Base-by-base conservation (phyloP, 2,329 filamentous ascomycete genomes). In the Penicillium sp. region DNA sequence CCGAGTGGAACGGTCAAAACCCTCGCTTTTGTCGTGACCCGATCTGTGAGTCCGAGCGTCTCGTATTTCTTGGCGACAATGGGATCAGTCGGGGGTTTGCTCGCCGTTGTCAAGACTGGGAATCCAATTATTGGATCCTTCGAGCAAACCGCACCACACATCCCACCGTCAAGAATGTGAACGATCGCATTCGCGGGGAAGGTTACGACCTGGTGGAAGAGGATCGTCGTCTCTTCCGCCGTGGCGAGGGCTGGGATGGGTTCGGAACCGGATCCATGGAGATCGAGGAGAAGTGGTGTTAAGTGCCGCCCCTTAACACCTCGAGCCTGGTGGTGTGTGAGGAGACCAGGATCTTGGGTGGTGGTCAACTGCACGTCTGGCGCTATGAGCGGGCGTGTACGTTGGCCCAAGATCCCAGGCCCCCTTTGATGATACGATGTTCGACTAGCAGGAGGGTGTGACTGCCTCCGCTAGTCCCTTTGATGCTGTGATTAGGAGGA, bases 161-260 rank as follows among this genome's bases (percentile, higher is more conserved):
- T 41, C 64, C 66, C 4, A 40, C 11, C 1, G 55, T 61, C n/a
- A 40, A 46, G 3, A 45, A 45, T 20, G 49, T 61, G 22, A 32
- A 38, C 14, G 58, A 48, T 14, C 59, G 65, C 6, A 62, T 57
- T 40, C 38, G 42, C 3, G 66, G 65, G 2, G 52, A 55, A 32
- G 65, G 65, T 2, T 69, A 54, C 8, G 56, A 55, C 9, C 62
- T 68, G 11, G 41, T 51, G 1, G 27, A 45, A 8, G 54, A 55
- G 18, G 62, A 67, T 42, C 44, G 49, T 16, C 55, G 59, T 28
- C 16, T 45, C 6, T 69, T 62, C 42, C 47, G 56, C n/a, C 60
- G 65, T 20, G 66, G 66, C 6, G 57, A 57, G 41, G 64, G 61
- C 7, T 68, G 65, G 65, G 65, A 68, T 53, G 63, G 65, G 6